Evolutionary conservation across 169 alveolate species (phyloP).

Genomic region (Plasmodium billcollinsi): DNA sequence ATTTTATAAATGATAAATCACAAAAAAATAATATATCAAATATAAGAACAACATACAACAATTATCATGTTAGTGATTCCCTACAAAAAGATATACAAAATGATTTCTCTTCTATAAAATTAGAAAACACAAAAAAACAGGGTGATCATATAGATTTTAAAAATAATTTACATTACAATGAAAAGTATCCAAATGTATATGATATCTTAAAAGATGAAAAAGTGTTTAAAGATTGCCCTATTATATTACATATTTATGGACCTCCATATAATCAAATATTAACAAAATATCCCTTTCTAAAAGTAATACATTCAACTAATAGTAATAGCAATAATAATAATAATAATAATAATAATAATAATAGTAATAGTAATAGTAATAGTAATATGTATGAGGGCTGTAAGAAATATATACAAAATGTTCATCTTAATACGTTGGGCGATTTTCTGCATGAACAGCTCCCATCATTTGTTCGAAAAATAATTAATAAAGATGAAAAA

Average conservation of each 20-base stretch:
- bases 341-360: slow-evolving; percentile 1
- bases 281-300: slow-evolving; percentile 37
- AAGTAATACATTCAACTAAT: slow-evolving; percentile 2
- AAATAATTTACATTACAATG: background rate
- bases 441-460: slow-evolving; percentile 47
- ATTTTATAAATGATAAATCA: too few species aligned
- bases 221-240: slow-evolving; percentile 45
- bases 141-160: background rate
- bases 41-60: background rate
- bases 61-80: background rate
- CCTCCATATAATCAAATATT: slow-evolving; percentile 74
- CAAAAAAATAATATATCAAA: background rate
- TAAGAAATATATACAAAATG: background rate
- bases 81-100: background rate
- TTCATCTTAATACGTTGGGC: slow-evolving; percentile 39
- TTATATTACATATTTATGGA: slow-evolving; percentile 72
- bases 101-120: background rate
- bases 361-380: too few species aligned
- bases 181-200: background rate
- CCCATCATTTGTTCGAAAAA: slow-evolving; percentile 51
- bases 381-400: too few species aligned
- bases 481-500: slow-evolving; percentile 6
- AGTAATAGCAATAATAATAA: background rate
- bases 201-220: slow-evolving; percentile 36
- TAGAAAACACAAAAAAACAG: background rate